Percentiles rank a stretch among this genome's conserved stretches.
Evolutionary conservation across 352 stramenopile genomes (phyloP).

Genomic region (Pythium grandisporangium): DNA sequence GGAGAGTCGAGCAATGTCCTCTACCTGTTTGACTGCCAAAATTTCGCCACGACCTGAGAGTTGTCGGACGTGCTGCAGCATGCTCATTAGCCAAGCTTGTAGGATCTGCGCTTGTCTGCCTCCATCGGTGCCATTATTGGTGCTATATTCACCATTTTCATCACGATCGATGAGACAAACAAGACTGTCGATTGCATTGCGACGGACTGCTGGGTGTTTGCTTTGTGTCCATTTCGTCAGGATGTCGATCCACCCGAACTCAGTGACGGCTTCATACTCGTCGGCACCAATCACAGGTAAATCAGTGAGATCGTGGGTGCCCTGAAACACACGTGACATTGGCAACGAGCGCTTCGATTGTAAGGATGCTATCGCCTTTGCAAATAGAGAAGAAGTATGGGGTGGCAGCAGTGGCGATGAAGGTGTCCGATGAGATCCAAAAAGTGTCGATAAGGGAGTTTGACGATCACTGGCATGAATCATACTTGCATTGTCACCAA

Average conservation of each 20-base stretch:
- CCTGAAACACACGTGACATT: constrained; percentile 59
- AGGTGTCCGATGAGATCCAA: no score
- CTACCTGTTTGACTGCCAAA: constrained; percentile 68
- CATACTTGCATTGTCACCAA: no score
- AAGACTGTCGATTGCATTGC: constrained; percentile 62
- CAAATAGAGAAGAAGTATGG: no score
- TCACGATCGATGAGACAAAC: constrained; percentile 44
- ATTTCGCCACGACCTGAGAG: constrained; percentile 49
- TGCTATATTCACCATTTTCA: constrained; percentile 2
- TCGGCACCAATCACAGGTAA: constrained; percentile 61
- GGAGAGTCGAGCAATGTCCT: constrained; percentile 64
- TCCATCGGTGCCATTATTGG: no score
- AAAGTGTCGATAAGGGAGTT: constrained; percentile 26
- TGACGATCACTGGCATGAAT: no score
- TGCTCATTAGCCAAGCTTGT: constrained; percentile 69
- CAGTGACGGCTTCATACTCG: constrained; percentile 63
- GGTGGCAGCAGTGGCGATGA: no score
- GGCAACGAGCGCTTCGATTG: constrained; percentile 50
- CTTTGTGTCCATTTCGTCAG: constrained; percentile 65
- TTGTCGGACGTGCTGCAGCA: constrained; percentile 61
- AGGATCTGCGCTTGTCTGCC: constrained; percentile 51
- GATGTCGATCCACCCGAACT: constrained; percentile 80
- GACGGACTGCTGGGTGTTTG: constrained; percentile 32
- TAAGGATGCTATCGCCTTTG: constrained; percentile 23
- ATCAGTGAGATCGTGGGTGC: constrained; percentile 45